Conservation (phyloP, 441 rosid species). For the Euphorbia corollata region DNA sequence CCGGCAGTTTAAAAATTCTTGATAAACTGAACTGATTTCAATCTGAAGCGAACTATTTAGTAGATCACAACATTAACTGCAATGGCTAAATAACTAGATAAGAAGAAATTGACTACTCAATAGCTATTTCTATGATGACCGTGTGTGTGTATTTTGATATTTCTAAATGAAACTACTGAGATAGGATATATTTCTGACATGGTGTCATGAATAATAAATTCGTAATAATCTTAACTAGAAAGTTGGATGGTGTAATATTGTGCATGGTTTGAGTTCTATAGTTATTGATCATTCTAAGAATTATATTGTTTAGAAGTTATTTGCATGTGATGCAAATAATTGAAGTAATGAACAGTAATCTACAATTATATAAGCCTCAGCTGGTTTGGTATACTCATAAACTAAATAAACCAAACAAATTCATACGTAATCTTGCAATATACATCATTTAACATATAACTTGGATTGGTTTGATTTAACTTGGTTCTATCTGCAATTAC, state of each 20-base stretch:
- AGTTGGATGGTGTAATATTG: background rate
- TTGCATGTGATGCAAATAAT: background rate
- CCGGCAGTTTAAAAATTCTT: background rate
- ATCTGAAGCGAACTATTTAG: background rate
- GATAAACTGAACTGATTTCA: too few relatives aligned
- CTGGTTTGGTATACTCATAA: too few relatives aligned
- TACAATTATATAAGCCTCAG: too few relatives aligned
- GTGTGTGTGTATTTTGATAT: background rate
- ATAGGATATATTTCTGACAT: background rate
- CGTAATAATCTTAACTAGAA: background rate
- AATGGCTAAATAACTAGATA: background rate
- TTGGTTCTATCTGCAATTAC: background rate
- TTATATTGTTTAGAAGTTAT: background rate
- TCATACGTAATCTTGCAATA: background rate
- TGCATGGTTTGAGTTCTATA: background rate
- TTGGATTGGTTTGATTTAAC: background rate
- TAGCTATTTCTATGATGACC: background rate
- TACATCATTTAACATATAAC: background rate
- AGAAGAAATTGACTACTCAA: background rate
- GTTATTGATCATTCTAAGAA: background rate
- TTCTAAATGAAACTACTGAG: background rate
- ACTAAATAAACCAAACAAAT: background rate
- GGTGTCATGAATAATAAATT: background rate
- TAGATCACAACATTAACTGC: background rate
- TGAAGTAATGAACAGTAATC: too few relatives aligned